phyloP scores from a whole-genome alignment of 805 yeast species.

The Sugiyamaella marilandica region DNA sequence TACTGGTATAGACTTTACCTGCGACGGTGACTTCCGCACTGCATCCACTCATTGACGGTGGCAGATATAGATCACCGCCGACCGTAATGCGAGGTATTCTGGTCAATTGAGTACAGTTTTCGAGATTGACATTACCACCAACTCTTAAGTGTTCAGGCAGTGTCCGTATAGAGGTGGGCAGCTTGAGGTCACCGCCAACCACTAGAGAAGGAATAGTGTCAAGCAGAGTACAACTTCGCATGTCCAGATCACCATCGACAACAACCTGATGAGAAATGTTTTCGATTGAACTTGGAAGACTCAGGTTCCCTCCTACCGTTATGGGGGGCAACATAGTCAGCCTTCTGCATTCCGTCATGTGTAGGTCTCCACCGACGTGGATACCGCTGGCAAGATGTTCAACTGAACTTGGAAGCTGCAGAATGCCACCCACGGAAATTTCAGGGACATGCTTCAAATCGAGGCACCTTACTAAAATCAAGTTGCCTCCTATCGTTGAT shows the following conservation, averaged over 20 bases:
- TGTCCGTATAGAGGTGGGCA: not conserved
- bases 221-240: not conserved
- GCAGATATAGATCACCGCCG: not conserved
- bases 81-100: not conserved
- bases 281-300: not conserved
- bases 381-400: not conserved
- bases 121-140: not conserved
- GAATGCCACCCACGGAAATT: not conserved
- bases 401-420: not conserved
- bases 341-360: not conserved
- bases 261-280: not conserved
- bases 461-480: not conserved
- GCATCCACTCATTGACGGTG: not conserved
- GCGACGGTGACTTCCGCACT: not conserved
- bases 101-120: not conserved
- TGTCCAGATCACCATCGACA: not conserved
- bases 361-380: not conserved
- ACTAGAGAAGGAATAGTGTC: not conserved
- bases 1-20: not conserved
- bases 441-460: not conserved
- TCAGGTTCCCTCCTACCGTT: not conserved
- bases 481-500: not conserved
- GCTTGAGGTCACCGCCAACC: not conserved
- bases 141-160: not conserved
- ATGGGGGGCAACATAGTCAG: not conserved